A percentile compares a stretch with the other conserved stretches of the same genome.
Conservation (phyloP, 108 stramenopile genomes). For the Fistulifera pelliculosa region DNA sequence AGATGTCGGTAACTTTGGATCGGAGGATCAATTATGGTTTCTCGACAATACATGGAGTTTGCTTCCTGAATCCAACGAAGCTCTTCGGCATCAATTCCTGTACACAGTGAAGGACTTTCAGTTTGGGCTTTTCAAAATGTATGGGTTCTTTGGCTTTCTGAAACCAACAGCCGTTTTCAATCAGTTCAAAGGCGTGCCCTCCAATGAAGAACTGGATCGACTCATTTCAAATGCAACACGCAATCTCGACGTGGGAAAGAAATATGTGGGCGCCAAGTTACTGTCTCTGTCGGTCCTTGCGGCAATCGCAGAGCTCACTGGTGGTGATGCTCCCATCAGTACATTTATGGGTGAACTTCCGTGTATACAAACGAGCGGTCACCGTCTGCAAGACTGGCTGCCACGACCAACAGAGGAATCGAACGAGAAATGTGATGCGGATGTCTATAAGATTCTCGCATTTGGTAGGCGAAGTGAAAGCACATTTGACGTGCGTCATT, state of each 20-base stretch:
- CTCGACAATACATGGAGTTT: slow-evolving; percentile 51
- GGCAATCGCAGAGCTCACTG: slow-evolving; percentile 43
- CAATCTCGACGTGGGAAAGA: slow-evolving; percentile 28
- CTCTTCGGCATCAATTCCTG: slow-evolving; percentile 28
- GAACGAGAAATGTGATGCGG: slow-evolving; percentile 14
- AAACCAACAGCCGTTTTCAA: slow-evolving; percentile 24
- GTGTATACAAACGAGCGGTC: slow-evolving; percentile 3
- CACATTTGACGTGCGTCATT: slow-evolving; percentile 36
- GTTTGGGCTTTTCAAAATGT: slow-evolving; percentile 33
- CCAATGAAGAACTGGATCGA: slow-evolving; percentile 10
- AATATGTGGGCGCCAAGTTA: slow-evolving; percentile 42
- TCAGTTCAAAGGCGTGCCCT: slow-evolving; percentile 24
- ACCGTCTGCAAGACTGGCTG: background rate
- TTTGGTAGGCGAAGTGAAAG: slow-evolving; percentile 27
- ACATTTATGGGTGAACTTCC: slow-evolving; percentile 43
- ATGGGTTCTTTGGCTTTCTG: slow-evolving; percentile 37
- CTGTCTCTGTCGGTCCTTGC: slow-evolving; percentile 25
- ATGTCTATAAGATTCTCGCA: slow-evolving; percentile 34
- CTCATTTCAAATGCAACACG: slow-evolving; percentile 4
- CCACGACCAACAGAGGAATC: background rate
- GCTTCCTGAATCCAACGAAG: slow-evolving; percentile 37
- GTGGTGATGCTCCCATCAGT: slow-evolving; percentile 47
- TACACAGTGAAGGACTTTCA: slow-evolving; percentile 34
- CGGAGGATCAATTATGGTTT: slow-evolving; percentile 27
- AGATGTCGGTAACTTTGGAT: slow-evolving; percentile 41